Conservation (phyloP, 371 early-diverging fungal genomes). For the Lichtheimia corymbifera region DNA sequence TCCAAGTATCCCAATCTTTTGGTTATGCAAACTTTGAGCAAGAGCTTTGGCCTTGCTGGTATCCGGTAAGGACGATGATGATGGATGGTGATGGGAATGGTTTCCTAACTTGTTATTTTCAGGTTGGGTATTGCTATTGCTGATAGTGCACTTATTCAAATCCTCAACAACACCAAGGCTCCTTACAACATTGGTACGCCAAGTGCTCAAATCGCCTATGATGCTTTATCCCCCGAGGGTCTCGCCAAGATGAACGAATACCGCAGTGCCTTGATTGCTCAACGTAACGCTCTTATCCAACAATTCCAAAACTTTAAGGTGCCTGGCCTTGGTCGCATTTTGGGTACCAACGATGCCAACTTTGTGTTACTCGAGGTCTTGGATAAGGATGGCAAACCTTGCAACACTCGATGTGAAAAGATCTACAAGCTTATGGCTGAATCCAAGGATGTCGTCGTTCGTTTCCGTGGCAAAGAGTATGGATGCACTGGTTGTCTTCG, state of each 20-base stretch:
- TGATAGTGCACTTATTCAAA: slow-evolving; percentile 73
- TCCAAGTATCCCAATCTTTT: slow-evolving; percentile 87
- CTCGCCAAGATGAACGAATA: slow-evolving; percentile 68
- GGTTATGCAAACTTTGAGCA: slow-evolving; percentile 96
- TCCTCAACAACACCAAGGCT: slow-evolving; percentile 96
- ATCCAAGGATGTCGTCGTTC: slow-evolving; percentile 81
- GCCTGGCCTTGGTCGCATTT: slow-evolving; percentile 63
- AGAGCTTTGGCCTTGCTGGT: slow-evolving; percentile 97
- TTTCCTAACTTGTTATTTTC: not conserved
- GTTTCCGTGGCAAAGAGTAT: slow-evolving; percentile 89
- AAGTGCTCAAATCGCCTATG: slow-evolving; percentile 75
- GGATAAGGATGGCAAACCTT: slow-evolving; percentile 54
- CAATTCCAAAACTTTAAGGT: slow-evolving; percentile 50
- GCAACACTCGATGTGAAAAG: slow-evolving; percentile 70
- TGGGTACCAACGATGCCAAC: slow-evolving; percentile 92
- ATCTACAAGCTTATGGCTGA: slow-evolving; percentile 88
- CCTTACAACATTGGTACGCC: slow-evolving; percentile 96
- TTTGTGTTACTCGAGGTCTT: slow-evolving; percentile 88
- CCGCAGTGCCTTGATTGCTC: slow-evolving; percentile 53
- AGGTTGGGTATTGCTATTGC: slow-evolving; percentile 88
- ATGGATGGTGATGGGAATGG: not conserved
- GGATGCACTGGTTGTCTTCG: slow-evolving; percentile 93
- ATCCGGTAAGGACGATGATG: slow-evolving; percentile 46
- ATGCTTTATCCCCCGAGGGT: slow-evolving; percentile 77
- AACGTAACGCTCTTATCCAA: slow-evolving; percentile 67